Evolutionary conservation across 2,329 filamentous ascomycete genomes (phyloP).

Genomic region (Curvularia lunata): DNA sequence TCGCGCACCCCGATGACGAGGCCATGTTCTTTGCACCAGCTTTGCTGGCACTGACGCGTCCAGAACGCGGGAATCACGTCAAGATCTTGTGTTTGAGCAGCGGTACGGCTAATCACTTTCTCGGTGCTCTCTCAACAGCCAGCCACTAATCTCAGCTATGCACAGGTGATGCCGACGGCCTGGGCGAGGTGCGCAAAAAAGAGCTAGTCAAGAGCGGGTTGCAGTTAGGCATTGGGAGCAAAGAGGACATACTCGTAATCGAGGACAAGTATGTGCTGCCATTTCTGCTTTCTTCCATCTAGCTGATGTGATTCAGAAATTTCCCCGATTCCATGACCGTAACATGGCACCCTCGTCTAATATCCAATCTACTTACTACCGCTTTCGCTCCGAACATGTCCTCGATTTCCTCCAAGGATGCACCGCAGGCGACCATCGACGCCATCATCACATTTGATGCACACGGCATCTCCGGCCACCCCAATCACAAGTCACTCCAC

Average conservation of each 20-base stretch:
- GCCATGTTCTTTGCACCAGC: slow-evolving; percentile 99
- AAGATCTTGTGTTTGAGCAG: slow-evolving; percentile 93
- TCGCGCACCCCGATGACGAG: slow-evolving; percentile 97
- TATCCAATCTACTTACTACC: slow-evolving; percentile 72
- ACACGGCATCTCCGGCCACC: slow-evolving; percentile 82
- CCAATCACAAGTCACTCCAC: slow-evolving; percentile 91
- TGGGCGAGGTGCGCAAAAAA: slow-evolving; percentile 80
- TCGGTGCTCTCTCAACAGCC: not conserved
- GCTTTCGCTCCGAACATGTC: slow-evolving; percentile 74
- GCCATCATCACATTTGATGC: slow-evolving; percentile 88
- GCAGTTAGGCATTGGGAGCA: slow-evolving; percentile 73
- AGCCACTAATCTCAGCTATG: slow-evolving; percentile 13
- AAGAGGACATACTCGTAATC: slow-evolving; percentile 84
- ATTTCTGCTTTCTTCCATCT: slow-evolving; percentile 10
- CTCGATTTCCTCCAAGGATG: slow-evolving; percentile 48
- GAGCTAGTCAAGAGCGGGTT: slow-evolving; percentile 84
- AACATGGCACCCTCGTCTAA: slow-evolving; percentile 73
- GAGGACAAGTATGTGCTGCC: slow-evolving; percentile 69
- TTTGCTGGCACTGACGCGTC: slow-evolving; percentile 80
- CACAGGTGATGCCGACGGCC: slow-evolving; percentile 80
- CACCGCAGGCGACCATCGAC: slow-evolving; percentile 69
- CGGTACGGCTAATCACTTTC: slow-evolving; percentile 57
- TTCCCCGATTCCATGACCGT: slow-evolving; percentile 91
- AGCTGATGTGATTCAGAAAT: slow-evolving; percentile 53
- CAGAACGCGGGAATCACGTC: slow-evolving; percentile 83